Conservation (phyloP, 176 grass and related monocot genomes). For the Oropetium thomaeum region DNA sequence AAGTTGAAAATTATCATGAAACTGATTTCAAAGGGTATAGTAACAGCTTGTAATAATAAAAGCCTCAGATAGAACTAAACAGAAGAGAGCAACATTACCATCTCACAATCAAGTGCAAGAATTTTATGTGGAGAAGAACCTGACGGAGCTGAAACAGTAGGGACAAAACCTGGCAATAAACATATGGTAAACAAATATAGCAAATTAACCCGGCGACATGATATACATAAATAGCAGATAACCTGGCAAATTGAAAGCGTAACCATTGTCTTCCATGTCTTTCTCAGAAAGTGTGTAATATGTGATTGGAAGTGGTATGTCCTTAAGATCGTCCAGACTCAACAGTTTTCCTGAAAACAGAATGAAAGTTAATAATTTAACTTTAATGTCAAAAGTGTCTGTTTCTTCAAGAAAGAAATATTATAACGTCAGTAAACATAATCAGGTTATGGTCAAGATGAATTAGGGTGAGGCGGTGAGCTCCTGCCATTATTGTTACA, state of each 20-base stretch:
- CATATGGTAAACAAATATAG: neutral
- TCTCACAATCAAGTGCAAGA: conserved; percentile 97
- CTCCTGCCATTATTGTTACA: neutral
- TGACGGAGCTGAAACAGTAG: conserved; percentile 66
- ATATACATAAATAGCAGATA: conserved; percentile 8
- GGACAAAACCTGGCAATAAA: conserved; percentile 61
- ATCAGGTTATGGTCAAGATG: neutral
- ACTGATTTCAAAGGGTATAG: neutral
- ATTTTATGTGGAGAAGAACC: conserved; percentile 59
- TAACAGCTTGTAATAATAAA: neutral
- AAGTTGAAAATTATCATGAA: conserved; percentile 35
- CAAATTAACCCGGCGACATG: neutral
- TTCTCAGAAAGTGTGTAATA: conserved; percentile 78
- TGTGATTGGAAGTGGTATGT: conserved; percentile 77
- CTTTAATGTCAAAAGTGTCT: conserved; percentile 9
- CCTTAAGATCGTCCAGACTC: conserved; percentile 55
- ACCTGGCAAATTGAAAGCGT: conserved; percentile 66
- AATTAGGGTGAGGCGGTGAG: neutral
- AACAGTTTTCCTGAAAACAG: conserved; percentile 50
- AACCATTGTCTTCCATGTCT: conserved; percentile 88
- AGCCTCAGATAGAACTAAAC: conserved; percentile 8
- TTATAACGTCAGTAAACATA: neutral
- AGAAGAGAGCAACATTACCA: conserved; percentile 47
- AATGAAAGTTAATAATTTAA: neutral
- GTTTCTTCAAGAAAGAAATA: neutral